A percentile compares a stretch with the other conserved stretches of the same genome.
phyloP scores from a whole-genome alignment of 2,329 filamentous ascomycete species.

The Tolypocladium amazonense region DNA sequence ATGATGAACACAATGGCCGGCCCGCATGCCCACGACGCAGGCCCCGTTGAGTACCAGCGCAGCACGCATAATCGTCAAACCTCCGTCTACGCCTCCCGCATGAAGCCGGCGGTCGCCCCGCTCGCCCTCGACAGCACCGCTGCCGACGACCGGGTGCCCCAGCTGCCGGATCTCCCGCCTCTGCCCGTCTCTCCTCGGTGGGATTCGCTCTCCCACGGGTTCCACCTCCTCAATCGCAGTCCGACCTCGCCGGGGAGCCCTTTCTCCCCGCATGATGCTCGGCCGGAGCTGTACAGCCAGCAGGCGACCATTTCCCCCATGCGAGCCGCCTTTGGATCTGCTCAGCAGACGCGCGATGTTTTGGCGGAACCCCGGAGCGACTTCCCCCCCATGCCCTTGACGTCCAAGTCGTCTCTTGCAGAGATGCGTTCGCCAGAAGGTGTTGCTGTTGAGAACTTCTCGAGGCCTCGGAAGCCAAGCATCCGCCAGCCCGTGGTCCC shows the following conservation, averaged over 20 bases:
- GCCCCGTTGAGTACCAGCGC: constrained; percentile 3
- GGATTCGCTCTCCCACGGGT: constrained; percentile 26
- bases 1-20: constrained; percentile 12
- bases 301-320: not conserved
- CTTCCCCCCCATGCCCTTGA: constrained; percentile 18
- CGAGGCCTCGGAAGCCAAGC: constrained; percentile 45
- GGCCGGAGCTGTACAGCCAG: not conserved
- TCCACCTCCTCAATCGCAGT: constrained; percentile 11
- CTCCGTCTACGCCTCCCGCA: constrained; percentile 12
- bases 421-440: constrained; percentile 24
- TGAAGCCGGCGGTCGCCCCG: constrained; percentile 8
- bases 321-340: not conserved
- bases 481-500: constrained; percentile 28
- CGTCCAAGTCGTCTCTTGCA: constrained; percentile 18
- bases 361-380: constrained; percentile 13
- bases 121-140: constrained; percentile 1
- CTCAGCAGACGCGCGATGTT: constrained; percentile 2
- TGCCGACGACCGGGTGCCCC: constrained; percentile 1
- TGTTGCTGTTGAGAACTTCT: constrained; percentile 44
- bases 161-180: constrained; percentile 19
- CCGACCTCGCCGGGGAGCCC: not conserved
- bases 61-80: constrained; percentile 9
- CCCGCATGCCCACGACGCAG: constrained; percentile 6
- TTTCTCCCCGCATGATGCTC: not conserved
- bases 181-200: constrained; percentile 31